Evolutionary conservation across 306 rosid genomes (phyloP), one percentile per base, ranked within the genome.

Genomic region (Castanopsis chinensis): DNA sequence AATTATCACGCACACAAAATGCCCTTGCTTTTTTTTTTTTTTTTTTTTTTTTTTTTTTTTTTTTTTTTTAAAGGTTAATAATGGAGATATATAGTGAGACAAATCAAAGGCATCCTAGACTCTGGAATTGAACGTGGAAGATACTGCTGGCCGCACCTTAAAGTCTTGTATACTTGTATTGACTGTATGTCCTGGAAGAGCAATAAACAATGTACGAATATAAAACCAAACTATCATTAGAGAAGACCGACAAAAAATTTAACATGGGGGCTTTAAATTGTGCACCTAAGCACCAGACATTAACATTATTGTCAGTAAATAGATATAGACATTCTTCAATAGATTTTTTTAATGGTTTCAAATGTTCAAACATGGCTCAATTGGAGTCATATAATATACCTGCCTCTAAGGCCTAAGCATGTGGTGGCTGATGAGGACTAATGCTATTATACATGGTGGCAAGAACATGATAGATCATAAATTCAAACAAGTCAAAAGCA

Each of bases 221-320:
- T 49, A 49, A 49, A 49, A 2, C 53, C 13, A 49, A 13, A 10
- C 15, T 13, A 49, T 12, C 15, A 4, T 4, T 4, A 35, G 52
- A 35, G 72, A 60, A 60, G 53, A 12, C 18, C 33, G 43, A 35
- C 72, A 33, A 8, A 9, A 18, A 67, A 10, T 67, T 33, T 7
- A 67, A 67, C 72, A 18, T 18, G 72, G 51, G 72, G 25, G 72
- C 72, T 35, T 67, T 67, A 67, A 67, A 67, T 67, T 35, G 14
- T 67, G 72, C 72, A 67, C 52, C 72, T 67, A 67, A 67, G 25
- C 35, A 33, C 37, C 52, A 35, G 72, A 67, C n/a, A 67, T 35
- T 35, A 17, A 67, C 35, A 23, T 52, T 30, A 15, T 18, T 64
- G 74, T 54, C 53, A 3, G 80, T 10, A 77, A 65, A 69, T 55